Evolutionary conservation across 768 basidiomycete species (phyloP).

Genomic region (Macrocybe gigantea): DNA sequence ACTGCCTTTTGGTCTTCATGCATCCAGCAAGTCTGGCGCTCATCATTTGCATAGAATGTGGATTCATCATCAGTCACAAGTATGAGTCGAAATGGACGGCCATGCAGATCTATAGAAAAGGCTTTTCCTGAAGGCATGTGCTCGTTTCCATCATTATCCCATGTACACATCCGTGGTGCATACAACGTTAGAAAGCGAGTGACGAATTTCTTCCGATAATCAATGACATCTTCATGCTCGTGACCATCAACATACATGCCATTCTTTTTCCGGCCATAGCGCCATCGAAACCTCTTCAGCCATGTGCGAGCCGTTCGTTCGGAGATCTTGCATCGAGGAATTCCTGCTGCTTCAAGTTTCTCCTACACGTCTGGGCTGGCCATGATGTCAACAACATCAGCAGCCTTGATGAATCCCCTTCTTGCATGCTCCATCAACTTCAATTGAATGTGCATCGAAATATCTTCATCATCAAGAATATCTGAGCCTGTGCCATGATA

Average conservation of each 20-base stretch:
- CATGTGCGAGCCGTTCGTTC: slow-evolving; percentile 21
- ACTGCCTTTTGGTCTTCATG: background rate
- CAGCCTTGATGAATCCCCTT: slow-evolving; percentile 17
- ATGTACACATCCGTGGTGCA: slow-evolving; percentile 14
- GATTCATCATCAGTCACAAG: slow-evolving; percentile 18
- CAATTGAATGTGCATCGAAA: slow-evolving; percentile 17
- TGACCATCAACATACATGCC: slow-evolving; percentile 24
- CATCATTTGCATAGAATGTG: slow-evolving; percentile 21
- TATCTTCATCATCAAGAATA: slow-evolving; percentile 27
- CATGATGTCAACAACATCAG: slow-evolving; percentile 25
- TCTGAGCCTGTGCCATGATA: slow-evolving; percentile 13
- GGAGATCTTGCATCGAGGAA: slow-evolving; percentile 11
- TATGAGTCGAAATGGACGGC: slow-evolving; percentile 6
- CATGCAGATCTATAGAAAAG: no score
- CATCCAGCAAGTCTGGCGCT: slow-evolving; percentile 11
- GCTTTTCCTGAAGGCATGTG: no score
- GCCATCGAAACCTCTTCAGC: slow-evolving; percentile 26
- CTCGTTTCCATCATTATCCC: slow-evolving; percentile 21
- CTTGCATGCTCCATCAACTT: slow-evolving; percentile 20
- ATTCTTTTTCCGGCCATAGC: slow-evolving; percentile 17
- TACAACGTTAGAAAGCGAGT: slow-evolving; percentile 28
- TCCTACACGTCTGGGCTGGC: slow-evolving; percentile 17
- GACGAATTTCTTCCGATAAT: slow-evolving; percentile 13
- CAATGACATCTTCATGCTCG: slow-evolving; percentile 21
- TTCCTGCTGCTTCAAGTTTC: slow-evolving; percentile 5